Base-by-base conservation (phyloP, 805 yeast genomes). In the Ogataea paraovalis region DNA sequence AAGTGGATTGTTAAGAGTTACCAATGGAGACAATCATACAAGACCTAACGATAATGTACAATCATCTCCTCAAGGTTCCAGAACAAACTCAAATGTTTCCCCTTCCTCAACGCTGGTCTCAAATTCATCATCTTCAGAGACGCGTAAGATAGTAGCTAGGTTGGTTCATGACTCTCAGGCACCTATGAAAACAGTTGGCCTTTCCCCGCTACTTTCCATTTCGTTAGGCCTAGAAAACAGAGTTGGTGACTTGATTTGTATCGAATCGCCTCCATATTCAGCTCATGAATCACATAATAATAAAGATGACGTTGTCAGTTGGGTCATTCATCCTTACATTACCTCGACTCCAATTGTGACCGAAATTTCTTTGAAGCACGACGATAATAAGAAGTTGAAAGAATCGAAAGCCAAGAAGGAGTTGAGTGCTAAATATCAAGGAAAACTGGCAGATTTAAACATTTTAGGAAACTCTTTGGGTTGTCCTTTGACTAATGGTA, bases 241-340 rank as follows among this genome's bases (percentile, higher is more conserved):
- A 1, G 69, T 79, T 7, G 92, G 91, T 0, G 71, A 73, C 48
- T 66, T 79, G 25, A 65, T 85, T 3, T 68, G 75, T 3, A 52
- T 88, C 8, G 81, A 79, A 41, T 8, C 34, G 12, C 51, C 56
- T 46, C 44, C 33, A 64, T 44, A 28, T 18, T 21, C 50, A 61
- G 4, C 69, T 64, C 25, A 25, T 16, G 42, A 49, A 52, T 57
- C 43, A 2, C 4, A 8, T 32, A 4, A 10, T 14, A 12, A 10
- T 14, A 12, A 28, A 28, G 9, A 2, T 10, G 40, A 49, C n/a
- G 39, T 83, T 0, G 52, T 71, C 1, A 58, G 70, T 0, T 58
- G 82, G 14, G 62, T 71, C 0, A 53, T 87, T 4, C 83, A 79
- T 53, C 88, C 87, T 3, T 79, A 72, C 47, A 71, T 73, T 19